Evolutionary conservation across 1,284 basidiomycete genomes (phyloP), one percentile per base, ranked within the genome.

Genomic region (Schizophyllum amplum): DNA sequence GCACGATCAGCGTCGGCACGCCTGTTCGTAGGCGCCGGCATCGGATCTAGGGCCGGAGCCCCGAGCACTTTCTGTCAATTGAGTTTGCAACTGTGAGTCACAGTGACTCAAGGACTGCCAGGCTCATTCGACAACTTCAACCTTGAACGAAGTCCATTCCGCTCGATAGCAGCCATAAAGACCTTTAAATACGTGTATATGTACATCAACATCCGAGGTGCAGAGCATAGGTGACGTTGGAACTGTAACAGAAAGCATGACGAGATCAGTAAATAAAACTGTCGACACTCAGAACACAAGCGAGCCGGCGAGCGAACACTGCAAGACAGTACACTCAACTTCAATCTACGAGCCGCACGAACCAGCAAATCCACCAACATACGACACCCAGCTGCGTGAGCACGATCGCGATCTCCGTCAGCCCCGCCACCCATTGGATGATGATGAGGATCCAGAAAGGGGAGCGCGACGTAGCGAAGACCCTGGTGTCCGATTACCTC

Each of bases 281-380:
- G 33, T 9, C 13, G 33, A 42, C 17, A 17, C 13, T 23, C n/a
- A 22, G 20, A 49, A 5, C 22, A 51, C 42, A 52, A 47, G 33
- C 21, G 9, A 50, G 20, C 22, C 15, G n/a, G 51, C 51, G 55
- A 49, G 55, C 24, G 47, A 42, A 27, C 52, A 11, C 54, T 49
- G 25, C 53, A 59, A 54, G 15, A 55, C 59, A 46, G 48, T 21
- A 27, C 23, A 27, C 47, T 20, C 13, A 23, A 42, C 13, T 57
- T 63, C 58, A 79, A 72, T 58, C 85, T 61, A 48, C 77, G 77
- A 51, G 7, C 33, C 33, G 33, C 33, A 86, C 65, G 23, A 73
- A 73, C 86, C 86, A 89, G 27, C 84, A 85, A 55, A 80, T 61
- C 86, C 87, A 89, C 86, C 86, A 89, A 21, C 75, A 63, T 46